Conservation (phyloP, 2,329 filamentous ascomycete genomes). For the Mycogone perniciosa region DNA sequence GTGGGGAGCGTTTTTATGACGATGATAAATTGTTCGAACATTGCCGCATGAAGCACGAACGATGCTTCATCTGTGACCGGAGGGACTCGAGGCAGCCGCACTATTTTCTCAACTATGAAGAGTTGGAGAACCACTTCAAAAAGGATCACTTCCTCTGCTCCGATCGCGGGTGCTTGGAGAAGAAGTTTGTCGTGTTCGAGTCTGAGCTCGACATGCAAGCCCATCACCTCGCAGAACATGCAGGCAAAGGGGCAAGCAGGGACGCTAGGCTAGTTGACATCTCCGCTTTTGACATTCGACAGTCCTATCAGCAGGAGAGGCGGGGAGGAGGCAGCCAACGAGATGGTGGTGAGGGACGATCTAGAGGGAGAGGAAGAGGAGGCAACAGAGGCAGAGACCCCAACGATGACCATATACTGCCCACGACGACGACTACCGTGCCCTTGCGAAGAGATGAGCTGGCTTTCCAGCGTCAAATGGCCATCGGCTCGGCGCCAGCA, state of each 20-base stretch:
- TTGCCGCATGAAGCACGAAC: conserved; percentile 88
- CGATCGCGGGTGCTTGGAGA: conserved; percentile 84
- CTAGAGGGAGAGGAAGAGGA: conserved; percentile 27
- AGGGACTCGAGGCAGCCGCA: conserved; percentile 65
- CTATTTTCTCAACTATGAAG: conserved; percentile 85
- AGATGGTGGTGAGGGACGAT: conserved; percentile 32
- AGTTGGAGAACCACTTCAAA: conserved; percentile 78
- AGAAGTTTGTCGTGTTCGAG: conserved; percentile 96
- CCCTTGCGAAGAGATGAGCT: conserved; percentile 79
- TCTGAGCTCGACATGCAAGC: conserved; percentile 93
- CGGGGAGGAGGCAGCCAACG: conserved; percentile 32
- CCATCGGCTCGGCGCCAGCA: conserved; percentile 81
- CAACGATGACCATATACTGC: conserved; percentile 67
- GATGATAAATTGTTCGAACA: conserved; percentile 92
- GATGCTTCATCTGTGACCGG: conserved; percentile 89
- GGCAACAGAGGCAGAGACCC: conserved; percentile 69
- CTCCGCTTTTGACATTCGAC: conserved; percentile 73
- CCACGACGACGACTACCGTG: conserved; percentile 60
- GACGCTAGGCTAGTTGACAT: conserved; percentile 85
- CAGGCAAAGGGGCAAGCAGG: conserved; percentile 74
- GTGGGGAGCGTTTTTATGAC: conserved; percentile 85
- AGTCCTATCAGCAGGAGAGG: conserved; percentile 60
- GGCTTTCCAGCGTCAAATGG: conserved; percentile 86
- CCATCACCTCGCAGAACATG: conserved; percentile 81
- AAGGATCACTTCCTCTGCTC: conserved; percentile 81